Evolutionary conservation across 768 basidiomycete genomes (phyloP).

Genomic region (Cubamyces lactineus): DNA sequence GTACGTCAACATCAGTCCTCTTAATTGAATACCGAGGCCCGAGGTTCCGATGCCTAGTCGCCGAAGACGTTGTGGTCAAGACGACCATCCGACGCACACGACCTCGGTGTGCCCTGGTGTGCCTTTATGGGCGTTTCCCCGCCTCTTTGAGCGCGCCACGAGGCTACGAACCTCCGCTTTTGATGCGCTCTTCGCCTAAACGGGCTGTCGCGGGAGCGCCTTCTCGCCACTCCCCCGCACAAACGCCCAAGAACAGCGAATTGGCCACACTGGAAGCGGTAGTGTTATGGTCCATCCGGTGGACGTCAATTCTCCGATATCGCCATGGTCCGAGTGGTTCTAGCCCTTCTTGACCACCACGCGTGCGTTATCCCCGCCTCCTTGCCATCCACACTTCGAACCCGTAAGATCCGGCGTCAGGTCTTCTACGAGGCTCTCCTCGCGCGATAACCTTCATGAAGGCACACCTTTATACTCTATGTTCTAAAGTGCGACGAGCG

Average conservation of each 20-base stretch:
- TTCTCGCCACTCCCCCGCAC: background rate
- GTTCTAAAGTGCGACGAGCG: no score
- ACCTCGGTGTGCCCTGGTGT: background rate
- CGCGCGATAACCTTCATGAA: no score
- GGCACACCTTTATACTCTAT: no score
- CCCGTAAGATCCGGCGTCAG: no score
- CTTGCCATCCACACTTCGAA: no score
- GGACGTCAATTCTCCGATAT: background rate
- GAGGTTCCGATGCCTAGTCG: constrained; percentile 1
- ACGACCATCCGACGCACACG: background rate
- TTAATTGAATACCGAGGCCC: constrained; percentile 13
- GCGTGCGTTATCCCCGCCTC: no score
- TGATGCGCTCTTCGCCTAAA: constrained; percentile 1
- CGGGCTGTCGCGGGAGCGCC: background rate
- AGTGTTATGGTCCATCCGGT: background rate
- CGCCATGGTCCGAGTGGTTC: background rate
- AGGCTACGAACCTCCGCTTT: constrained; percentile 18
- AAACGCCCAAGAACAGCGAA: background rate
- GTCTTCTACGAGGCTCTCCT: no score
- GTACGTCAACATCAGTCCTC: constrained; percentile 8
- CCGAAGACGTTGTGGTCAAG: constrained; percentile 1
- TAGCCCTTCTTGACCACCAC: no score
- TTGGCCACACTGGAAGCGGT: background rate
- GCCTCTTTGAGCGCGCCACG: background rate
- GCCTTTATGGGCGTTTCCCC: background rate